Percentiles rank a stretch among this genome's conserved stretches.
Conservation (phyloP, 1,139 yeast genomes). For the Nadsonia commutata region DNA sequence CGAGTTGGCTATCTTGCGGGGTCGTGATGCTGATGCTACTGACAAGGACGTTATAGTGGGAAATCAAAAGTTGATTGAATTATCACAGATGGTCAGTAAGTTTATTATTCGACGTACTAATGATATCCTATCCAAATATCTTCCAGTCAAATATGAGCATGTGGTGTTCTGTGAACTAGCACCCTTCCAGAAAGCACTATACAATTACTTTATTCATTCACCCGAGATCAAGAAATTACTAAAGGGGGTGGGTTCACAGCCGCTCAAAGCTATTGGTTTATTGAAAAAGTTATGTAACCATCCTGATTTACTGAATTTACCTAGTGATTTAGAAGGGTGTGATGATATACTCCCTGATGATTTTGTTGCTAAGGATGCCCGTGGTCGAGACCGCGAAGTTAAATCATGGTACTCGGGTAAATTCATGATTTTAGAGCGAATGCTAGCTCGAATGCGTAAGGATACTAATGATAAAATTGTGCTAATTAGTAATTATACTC, state of each 20-base stretch:
- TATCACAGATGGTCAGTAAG: constrained; percentile 66
- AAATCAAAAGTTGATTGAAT: constrained; percentile 53
- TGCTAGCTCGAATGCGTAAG: constrained; percentile 54
- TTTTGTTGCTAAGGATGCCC: constrained; percentile 33
- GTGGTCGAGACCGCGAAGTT: constrained; percentile 49
- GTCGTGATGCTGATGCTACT: constrained; percentile 83
- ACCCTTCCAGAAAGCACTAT: constrained; percentile 59
- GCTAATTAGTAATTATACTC: constrained; percentile 84
- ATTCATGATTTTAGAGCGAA: constrained; percentile 46
- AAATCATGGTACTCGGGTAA: constrained; percentile 44
- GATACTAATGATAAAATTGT: constrained; percentile 93
- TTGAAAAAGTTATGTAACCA: constrained; percentile 86
- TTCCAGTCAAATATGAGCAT: constrained; percentile 92
- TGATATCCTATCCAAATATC: constrained; percentile 81
- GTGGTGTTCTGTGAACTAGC: constrained; percentile 80
- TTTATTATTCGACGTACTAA: constrained; percentile 92
- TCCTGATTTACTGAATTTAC: constrained; percentile 69
- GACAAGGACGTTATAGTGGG: constrained; percentile 65
- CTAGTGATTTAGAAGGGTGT: constrained; percentile 61
- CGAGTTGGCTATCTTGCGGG: constrained; percentile 65
- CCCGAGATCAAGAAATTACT: constrained; percentile 61
- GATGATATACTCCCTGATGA: constrained; percentile 60
- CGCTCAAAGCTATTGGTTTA: constrained; percentile 79
- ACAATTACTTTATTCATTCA: constrained; percentile 63
- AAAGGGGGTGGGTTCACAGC: constrained; percentile 67